Conservation (phyloP, 192 early-diverging fungal genomes). For the Mortierella antarctica region DNA sequence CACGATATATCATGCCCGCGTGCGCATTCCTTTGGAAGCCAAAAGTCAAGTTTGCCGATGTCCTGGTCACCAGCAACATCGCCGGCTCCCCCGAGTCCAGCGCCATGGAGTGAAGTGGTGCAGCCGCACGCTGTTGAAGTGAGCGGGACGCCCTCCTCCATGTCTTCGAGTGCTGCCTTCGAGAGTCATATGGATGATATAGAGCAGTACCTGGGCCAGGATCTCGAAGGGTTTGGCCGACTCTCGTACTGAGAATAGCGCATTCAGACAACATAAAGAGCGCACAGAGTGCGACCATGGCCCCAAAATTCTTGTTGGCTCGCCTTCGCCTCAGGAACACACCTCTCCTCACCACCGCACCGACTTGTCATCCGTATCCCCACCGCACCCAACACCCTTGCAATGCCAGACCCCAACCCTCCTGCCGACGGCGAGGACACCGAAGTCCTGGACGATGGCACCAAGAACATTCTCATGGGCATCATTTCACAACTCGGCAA, state of each 20-base stretch:
- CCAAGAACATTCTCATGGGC: constrained; percentile 83
- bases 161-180: constrained; percentile 13
- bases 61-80: too few species aligned
- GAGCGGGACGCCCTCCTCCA: background rate
- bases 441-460: constrained; percentile 86
- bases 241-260: constrained; percentile 17
- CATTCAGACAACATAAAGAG: background rate
- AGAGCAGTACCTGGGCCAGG: constrained; percentile 19
- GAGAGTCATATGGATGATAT: constrained; percentile 20
- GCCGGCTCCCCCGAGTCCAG: too few species aligned
- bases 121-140: too few species aligned
- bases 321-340: background rate
- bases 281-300: background rate
- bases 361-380: background rate
- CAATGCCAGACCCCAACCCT: constrained; percentile 14
- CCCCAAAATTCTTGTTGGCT: background rate
- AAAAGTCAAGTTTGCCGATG: too few species aligned
- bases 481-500: constrained; percentile 90
- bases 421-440: constrained; percentile 61
- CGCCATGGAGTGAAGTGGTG: too few species aligned
- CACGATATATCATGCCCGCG: too few species aligned
- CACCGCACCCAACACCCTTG: background rate
- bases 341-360: background rate
- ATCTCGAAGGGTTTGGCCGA: constrained; percentile 11
- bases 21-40: too few species aligned